Conservation (phyloP, 2,329 filamentous ascomycete genomes). For the Juglanconis sp. region DNA sequence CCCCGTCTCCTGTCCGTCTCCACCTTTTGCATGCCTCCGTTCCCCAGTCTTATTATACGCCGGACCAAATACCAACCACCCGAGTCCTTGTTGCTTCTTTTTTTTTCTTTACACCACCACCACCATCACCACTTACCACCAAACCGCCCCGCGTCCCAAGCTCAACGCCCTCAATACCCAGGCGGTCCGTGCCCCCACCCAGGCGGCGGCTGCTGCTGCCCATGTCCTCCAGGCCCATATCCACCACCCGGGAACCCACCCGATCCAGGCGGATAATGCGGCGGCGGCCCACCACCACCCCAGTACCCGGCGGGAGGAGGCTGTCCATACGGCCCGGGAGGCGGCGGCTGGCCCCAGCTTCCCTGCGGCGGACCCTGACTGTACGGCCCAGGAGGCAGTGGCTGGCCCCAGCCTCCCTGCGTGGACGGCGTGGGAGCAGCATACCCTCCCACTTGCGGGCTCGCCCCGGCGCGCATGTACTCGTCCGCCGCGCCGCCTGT, state of each 20-base stretch:
- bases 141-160: not conserved
- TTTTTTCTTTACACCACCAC: not conserved
- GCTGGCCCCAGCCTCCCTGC: slow-evolving; percentile 16
- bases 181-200: slow-evolving; percentile 19
- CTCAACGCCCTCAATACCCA: slow-evolving; percentile 25
- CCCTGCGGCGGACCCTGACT: slow-evolving; percentile 7
- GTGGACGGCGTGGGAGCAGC: slow-evolving; percentile 29
- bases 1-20: too few relatives aligned
- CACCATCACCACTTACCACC: not conserved
- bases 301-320: slow-evolving; percentile 25
- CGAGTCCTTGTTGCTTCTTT: too few relatives aligned
- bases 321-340: slow-evolving; percentile 19
- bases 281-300: slow-evolving; percentile 10
- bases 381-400: slow-evolving; percentile 4
- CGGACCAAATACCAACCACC: too few relatives aligned
- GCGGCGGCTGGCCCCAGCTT: not conserved
- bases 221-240: slow-evolving; percentile 9
- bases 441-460: slow-evolving; percentile 17
- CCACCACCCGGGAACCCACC: slow-evolving; percentile 15
- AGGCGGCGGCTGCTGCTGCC: slow-evolving; percentile 5
- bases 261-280: not conserved
- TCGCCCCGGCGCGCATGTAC: slow-evolving; percentile 16
- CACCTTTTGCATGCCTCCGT: too few relatives aligned
- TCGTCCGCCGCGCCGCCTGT: slow-evolving; percentile 16
- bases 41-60: too few relatives aligned